Conservation (phyloP, 495 filamentous ascomycete species). For the Lentithecium fluviatile region DNA sequence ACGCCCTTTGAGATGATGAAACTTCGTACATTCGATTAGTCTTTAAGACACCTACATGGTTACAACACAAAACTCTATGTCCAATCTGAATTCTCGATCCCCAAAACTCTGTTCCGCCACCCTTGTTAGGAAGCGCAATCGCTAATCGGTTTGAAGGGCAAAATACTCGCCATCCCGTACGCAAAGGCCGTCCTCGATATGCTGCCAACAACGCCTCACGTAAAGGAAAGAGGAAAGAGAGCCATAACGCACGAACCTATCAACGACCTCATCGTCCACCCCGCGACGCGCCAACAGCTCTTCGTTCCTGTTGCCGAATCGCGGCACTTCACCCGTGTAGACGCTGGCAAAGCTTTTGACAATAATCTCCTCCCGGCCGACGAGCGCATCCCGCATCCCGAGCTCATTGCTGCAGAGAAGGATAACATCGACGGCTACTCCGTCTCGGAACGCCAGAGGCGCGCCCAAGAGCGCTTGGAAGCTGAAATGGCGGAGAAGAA, state of each 20-base stretch:
- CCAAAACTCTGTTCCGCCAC: too few species aligned
- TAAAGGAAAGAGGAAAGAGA: constrained; percentile 23
- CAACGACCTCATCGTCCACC: constrained; percentile 86
- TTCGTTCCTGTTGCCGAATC: constrained; percentile 92
- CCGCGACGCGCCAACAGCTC: constrained; percentile 73
- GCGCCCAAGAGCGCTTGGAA: constrained; percentile 48
- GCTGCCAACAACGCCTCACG: constrained; percentile 60
- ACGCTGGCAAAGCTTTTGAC: constrained; percentile 83
- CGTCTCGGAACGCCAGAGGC: constrained; percentile 41
- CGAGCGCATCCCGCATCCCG: constrained; percentile 81
- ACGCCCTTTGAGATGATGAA: constrained; percentile 59
- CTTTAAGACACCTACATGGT: constrained; percentile 85
- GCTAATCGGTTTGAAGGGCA: constrained; percentile 55
- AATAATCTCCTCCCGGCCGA: constrained; percentile 76
- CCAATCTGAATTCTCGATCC: constrained; percentile 43
- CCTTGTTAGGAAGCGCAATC: neutral
- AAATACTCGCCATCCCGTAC: constrained; percentile 74
- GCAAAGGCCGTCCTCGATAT: constrained; percentile 72
- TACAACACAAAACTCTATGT: constrained; percentile 47
- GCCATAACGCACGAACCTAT: constrained; percentile 70
- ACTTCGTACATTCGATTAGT: constrained; percentile 87
- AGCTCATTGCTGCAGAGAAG: constrained; percentile 66
- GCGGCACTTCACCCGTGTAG: constrained; percentile 79
- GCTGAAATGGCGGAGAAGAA: constrained; percentile 43
- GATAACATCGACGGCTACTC: constrained; percentile 41